Evolutionary conservation across 805 yeast genomes (phyloP).

Genomic region (Torulaspora delbrueckii): DNA sequence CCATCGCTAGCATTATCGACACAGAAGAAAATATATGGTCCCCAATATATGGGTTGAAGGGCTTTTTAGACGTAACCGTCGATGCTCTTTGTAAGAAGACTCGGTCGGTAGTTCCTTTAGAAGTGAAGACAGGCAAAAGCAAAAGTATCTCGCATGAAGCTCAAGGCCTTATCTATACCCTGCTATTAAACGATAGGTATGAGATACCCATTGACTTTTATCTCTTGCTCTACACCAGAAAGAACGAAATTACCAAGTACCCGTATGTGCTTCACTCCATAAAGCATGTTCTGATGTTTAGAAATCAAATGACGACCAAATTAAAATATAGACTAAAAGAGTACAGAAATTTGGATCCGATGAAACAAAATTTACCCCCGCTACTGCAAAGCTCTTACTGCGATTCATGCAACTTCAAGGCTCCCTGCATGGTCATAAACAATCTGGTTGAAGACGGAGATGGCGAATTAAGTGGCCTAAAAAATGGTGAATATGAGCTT

Average conservation of each 20-base stretch:
- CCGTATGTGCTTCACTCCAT: conserved; percentile 53
- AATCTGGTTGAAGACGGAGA: conserved; percentile 56
- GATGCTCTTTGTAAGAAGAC: conserved; percentile 48
- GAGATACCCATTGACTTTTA: conserved; percentile 60
- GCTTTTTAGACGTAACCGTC: conserved; percentile 83
- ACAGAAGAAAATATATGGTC: conserved; percentile 92
- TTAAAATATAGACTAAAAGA: conserved; percentile 42
- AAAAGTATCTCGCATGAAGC: conserved; percentile 70
- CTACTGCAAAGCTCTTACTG: conserved; percentile 49
- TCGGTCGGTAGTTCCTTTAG: conserved; percentile 68
- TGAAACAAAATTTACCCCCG: conserved; percentile 46
- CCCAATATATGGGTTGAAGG: conserved; percentile 83
- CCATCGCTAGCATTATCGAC: conserved; percentile 64
- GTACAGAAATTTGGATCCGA: conserved; percentile 6
- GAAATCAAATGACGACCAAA: conserved; percentile 64
- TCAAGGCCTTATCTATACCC: conserved; percentile 76
- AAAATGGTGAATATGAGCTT: conserved; percentile 42
- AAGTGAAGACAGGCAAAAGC: conserved; percentile 77
- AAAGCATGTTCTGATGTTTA: conserved; percentile 59
- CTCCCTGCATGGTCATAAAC: conserved; percentile 61
- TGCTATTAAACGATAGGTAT: conserved; percentile 76
- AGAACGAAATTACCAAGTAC: conserved; percentile 49
- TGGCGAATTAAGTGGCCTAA: conserved; percentile 50
- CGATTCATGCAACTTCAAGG: conserved; percentile 53
- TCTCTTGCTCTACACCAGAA: conserved; percentile 68